These are phyloP conservation scores for Cladophialophora exuberans DNA, from an alignment of 2,329 filamentous ascomycete species.

Conservation along the genomic window DNA sequence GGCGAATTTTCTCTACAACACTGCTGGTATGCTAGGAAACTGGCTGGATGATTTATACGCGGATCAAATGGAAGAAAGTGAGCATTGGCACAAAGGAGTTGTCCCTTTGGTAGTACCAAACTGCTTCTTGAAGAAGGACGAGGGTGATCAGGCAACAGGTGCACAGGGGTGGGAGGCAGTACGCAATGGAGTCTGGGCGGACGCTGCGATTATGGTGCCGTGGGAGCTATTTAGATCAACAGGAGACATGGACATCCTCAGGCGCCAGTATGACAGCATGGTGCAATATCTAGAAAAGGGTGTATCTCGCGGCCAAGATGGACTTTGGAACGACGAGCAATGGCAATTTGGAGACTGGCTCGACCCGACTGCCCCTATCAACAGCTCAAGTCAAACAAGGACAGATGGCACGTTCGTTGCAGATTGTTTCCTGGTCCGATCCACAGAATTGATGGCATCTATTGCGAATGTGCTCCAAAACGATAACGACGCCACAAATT, in stretches of 20 bases:
- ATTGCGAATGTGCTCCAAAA: slow-evolving; percentile 36
- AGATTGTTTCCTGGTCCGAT: slow-evolving; percentile 44
- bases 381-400: slow-evolving; percentile 38
- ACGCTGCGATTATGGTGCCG: slow-evolving; percentile 43
- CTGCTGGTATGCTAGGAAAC: slow-evolving; percentile 52
- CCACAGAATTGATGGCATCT: slow-evolving; percentile 37
- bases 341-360: slow-evolving; percentile 49
- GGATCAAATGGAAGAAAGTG: background rate
- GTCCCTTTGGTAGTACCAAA: background rate
- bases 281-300: slow-evolving; percentile 42
- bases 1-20: slow-evolving; percentile 58
- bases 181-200: slow-evolving; percentile 45
- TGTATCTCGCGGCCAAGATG: slow-evolving; percentile 37
- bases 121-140: no score
- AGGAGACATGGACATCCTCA: slow-evolving; percentile 42
- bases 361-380: slow-evolving; percentile 43
- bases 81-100: background rate
- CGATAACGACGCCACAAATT: slow-evolving; percentile 31
- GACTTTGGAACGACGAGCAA: slow-evolving; percentile 41
- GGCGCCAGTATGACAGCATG: slow-evolving; percentile 42
- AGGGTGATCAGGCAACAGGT: no score
- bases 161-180: background rate
- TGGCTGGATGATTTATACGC: slow-evolving; percentile 54
- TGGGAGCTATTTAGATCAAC: slow-evolving; percentile 41
- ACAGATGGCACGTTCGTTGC: slow-evolving; percentile 43